Conservation (phyloP, 805 yeast genomes). For the Saturnispora sekii region DNA sequence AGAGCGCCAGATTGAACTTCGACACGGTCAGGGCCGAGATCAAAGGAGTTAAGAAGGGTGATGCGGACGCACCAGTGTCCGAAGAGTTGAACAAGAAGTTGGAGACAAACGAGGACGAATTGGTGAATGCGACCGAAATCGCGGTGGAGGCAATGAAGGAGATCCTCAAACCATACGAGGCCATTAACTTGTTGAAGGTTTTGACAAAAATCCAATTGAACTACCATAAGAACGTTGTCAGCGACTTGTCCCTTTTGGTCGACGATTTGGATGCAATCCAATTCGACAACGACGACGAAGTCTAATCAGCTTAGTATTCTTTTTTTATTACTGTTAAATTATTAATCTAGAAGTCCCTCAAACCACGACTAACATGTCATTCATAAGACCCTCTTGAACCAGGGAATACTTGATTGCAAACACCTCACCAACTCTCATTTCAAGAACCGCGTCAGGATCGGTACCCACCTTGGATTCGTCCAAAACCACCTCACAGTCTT, state of each 20-base stretch:
- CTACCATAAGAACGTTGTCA: constrained; percentile 45
- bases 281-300: constrained; percentile 30
- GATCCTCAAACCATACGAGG: constrained; percentile 57
- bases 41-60: constrained; percentile 29
- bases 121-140: constrained; percentile 65
- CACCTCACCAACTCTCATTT: constrained; percentile 31
- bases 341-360: constrained; percentile 1
- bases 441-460: constrained; percentile 38
- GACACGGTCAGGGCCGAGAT: constrained; percentile 59
- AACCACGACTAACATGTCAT: constrained; percentile 3
- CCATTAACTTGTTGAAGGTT: constrained; percentile 53
- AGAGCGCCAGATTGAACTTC: constrained; percentile 57
- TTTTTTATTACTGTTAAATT: not conserved
- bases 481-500: constrained; percentile 15
- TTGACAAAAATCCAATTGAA: constrained; percentile 62
- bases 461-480: constrained; percentile 51
- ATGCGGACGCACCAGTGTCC: constrained; percentile 31
- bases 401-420: constrained; percentile 26
- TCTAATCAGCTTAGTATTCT: not conserved
- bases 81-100: constrained; percentile 44
- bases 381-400: not conserved
- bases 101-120: constrained; percentile 61
- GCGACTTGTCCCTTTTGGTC: constrained; percentile 36
- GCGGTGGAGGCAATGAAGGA: constrained; percentile 77
- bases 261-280: constrained; percentile 36